Conservation (phyloP, 371 early-diverging fungal species). For the Mortierella sp. region DNA sequence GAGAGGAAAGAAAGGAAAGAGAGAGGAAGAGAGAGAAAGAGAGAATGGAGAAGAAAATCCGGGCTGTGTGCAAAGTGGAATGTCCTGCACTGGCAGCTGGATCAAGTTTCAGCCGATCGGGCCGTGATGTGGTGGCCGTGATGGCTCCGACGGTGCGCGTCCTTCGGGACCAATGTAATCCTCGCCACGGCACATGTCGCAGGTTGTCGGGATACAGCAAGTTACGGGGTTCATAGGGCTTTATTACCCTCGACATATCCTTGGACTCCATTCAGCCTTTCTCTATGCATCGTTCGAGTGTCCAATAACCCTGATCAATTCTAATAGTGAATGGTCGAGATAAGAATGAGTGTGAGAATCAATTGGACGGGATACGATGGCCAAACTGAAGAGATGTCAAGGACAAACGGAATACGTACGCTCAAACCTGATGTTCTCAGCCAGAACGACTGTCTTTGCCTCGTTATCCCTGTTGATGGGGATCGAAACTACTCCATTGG, state of each 20-base stretch:
- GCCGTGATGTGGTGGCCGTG: too few relatives aligned
- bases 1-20: not conserved
- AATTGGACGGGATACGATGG: too few relatives aligned
- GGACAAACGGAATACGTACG: slow-evolving; percentile 42
- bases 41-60: not conserved
- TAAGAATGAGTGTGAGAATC: too few relatives aligned
- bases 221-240: slow-evolving; percentile 5
- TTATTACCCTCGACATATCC: slow-evolving; percentile 10
- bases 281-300: slow-evolving; percentile 67
- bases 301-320: slow-evolving; percentile 75
- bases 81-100: too few relatives aligned
- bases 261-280: slow-evolving; percentile 6
- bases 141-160: too few relatives aligned
- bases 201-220: too few relatives aligned
- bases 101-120: too few relatives aligned
- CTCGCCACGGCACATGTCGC: too few relatives aligned
- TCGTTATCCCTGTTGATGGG: slow-evolving; percentile 86
- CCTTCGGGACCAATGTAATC: too few relatives aligned
- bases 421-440: slow-evolving; percentile 90
- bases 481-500: slow-evolving; percentile 71
- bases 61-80: not conserved
- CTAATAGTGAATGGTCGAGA: slow-evolving; percentile 10
- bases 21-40: not conserved
- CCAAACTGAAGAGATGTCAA: not conserved
- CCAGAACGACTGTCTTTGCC: slow-evolving; percentile 84